Conservation (phyloP, 1,284 basidiomycete genomes). For the Ceratobasidium papillatum region DNA sequence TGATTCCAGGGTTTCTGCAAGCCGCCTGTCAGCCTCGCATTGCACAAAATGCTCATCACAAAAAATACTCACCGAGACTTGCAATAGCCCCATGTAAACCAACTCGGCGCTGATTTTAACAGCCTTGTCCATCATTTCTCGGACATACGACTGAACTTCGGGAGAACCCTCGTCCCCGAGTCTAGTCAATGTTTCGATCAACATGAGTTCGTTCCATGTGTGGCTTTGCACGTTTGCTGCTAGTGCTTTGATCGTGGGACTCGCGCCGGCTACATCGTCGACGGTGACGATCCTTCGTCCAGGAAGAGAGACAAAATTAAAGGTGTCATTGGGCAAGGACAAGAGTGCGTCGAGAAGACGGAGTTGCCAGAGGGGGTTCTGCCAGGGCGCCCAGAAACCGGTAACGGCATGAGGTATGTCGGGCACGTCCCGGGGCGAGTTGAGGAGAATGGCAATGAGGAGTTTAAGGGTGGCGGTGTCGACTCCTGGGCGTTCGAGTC, state of each 20-base stretch:
- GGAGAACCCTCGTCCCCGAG: conserved; percentile 73
- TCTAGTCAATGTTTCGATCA: conserved; percentile 88
- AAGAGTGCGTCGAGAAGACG: conserved; percentile 88
- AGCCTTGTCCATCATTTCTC: conserved; percentile 92
- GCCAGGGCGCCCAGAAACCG: conserved; percentile 86
- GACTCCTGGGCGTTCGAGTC: conserved; percentile 77
- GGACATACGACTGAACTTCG: conserved; percentile 77
- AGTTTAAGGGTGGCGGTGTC: conserved; percentile 85
- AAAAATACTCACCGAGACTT: conserved; percentile 75
- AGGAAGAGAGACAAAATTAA: conserved; percentile 88
- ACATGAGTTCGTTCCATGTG: conserved; percentile 93
- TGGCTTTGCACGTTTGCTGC: conserved; percentile 87
- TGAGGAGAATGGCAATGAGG: conserved; percentile 79
- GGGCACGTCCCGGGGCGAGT: conserved; percentile 68
- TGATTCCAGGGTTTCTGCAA: conserved; percentile 86
- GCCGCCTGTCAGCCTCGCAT: conserved; percentile 12
- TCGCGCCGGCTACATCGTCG: conserved; percentile 82
- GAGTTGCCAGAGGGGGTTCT: conserved; percentile 85
- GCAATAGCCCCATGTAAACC: conserved; percentile 91
- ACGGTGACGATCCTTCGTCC: conserved; percentile 83
- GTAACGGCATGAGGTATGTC: conserved; percentile 74
- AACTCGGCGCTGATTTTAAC: conserved; percentile 93
- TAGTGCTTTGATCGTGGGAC: conserved; percentile 85
- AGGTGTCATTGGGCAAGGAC: conserved; percentile 86
- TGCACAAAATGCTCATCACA: not conserved